phyloP scores from a whole-genome alignment of 2,329 filamentous ascomycete species.

The Colletotrichum orchidophilum region DNA sequence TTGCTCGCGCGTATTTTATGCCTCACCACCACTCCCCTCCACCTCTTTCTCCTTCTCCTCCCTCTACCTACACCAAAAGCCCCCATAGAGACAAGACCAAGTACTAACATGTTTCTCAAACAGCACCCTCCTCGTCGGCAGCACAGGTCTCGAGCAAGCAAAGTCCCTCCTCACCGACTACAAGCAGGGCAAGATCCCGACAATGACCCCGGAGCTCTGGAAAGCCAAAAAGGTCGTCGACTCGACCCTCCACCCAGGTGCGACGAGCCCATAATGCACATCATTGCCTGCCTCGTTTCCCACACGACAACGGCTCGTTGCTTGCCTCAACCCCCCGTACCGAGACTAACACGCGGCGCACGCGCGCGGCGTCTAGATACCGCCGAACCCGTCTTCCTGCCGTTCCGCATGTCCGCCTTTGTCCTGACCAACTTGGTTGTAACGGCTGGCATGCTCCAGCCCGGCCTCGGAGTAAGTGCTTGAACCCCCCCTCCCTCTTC shows the following conservation, averaged over 20 bases:
- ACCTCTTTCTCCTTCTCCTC: background rate
- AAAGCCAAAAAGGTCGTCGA: conserved; percentile 96
- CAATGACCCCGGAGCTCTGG: conserved; percentile 94
- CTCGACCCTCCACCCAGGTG: conserved; percentile 94
- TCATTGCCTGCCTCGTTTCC: background rate
- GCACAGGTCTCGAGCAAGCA: conserved; percentile 82
- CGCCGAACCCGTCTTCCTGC: conserved; percentile 88
- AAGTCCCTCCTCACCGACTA: conserved; percentile 85
- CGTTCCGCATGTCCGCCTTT: conserved; percentile 97
- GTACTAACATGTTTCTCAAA: background rate
- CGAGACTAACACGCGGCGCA: conserved; percentile 22
- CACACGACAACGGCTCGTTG: background rate
- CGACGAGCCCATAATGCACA: conserved; percentile 37
- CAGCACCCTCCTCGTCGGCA: conserved; percentile 87
- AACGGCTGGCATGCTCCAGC: conserved; percentile 96
- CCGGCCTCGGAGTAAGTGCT: conserved; percentile 74
- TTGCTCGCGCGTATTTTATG: background rate
- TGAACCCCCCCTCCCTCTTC: background rate
- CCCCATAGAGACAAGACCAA: background rate
- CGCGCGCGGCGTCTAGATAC: conserved; percentile 71
- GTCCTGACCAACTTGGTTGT: conserved; percentile 94
- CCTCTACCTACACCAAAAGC: background rate
- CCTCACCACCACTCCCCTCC: too few species aligned
- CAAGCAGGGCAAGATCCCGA: conserved; percentile 81
- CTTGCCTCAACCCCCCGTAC: background rate